A percentile compares a stretch with the other conserved stretches of the same genome.
Evolutionary conservation across 75 land plant genomes (phyloP).

Genomic region (Chamaecyparis obtusa): DNA sequence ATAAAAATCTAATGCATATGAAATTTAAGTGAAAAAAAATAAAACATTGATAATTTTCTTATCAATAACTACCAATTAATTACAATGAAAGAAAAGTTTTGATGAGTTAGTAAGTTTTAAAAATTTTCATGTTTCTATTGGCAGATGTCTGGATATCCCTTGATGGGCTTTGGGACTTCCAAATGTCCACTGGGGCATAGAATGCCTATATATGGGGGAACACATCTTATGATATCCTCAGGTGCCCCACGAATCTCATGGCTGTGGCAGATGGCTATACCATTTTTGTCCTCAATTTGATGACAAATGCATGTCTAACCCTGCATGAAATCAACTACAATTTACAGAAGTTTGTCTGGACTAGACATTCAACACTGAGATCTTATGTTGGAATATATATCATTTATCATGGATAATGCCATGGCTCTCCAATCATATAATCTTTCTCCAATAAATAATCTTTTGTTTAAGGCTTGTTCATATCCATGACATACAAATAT

Average conservation of each 20-base stretch:
- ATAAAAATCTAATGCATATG: too few species aligned
- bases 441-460: not conserved
- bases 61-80: too few species aligned
- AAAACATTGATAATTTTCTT: too few species aligned
- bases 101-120: too few species aligned
- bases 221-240: not conserved
- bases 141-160: not conserved
- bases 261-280: not conserved
- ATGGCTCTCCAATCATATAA: not conserved
- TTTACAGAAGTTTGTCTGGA: too few species aligned
- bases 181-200: not conserved
- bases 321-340: not conserved
- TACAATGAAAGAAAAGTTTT: too few species aligned
- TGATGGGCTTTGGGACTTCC: not conserved
- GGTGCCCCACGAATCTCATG: not conserved
- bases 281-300: not conserved
- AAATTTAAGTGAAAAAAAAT: too few species aligned
- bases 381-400: too few species aligned
- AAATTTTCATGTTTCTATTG: not conserved
- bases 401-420: too few species aligned
- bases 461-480: not conserved
- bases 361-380: too few species aligned
- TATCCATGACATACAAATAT: not conserved
- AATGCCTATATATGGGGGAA: not conserved
- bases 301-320: not conserved